phyloP scores from a whole-genome alignment of 768 basidiomycete genomes.

The Daedalea quercina region DNA sequence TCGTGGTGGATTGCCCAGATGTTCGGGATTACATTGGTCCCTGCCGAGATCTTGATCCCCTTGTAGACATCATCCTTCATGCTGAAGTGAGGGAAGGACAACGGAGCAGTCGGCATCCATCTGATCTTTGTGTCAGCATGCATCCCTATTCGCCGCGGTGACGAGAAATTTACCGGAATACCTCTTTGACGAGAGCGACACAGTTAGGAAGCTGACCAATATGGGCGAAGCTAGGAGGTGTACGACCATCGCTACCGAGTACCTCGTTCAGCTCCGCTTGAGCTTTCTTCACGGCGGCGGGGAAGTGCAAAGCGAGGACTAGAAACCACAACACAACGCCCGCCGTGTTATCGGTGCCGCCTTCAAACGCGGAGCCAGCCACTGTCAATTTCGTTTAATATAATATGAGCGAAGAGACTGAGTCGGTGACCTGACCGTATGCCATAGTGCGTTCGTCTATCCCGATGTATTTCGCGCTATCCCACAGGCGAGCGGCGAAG shows the following conservation, averaged over 20 bases:
- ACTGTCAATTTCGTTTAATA: not conserved
- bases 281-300: not conserved
- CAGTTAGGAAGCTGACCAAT: conserved; percentile 1
- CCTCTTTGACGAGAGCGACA: conserved; percentile 5
- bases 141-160: too few relatives aligned
- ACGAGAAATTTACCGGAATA: conserved; percentile 2
- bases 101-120: too few relatives aligned
- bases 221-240: not conserved
- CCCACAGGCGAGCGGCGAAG: conserved; percentile 15
- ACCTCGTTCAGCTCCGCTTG: conserved; percentile 2
- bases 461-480: conserved; percentile 6
- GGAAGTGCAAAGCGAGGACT: not conserved
- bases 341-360: conserved; percentile 17
- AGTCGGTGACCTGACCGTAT: conserved; percentile 13
- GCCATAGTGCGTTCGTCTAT: conserved; percentile 7
- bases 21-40: conserved; percentile 46
- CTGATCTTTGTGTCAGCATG: too few relatives aligned
- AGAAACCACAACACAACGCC: not conserved
- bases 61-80: conserved; percentile 46
- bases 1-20: conserved; percentile 41
- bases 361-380: conserved; percentile 18
- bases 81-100: too few relatives aligned
- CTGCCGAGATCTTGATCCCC: conserved; percentile 52
- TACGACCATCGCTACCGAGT: not conserved
- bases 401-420: too few relatives aligned